Evolutionary conservation across 129 eudicot species (phyloP), one percentile per base, ranked within the genome.

Genomic region (Chrysanthemum seticuspe): DNA sequence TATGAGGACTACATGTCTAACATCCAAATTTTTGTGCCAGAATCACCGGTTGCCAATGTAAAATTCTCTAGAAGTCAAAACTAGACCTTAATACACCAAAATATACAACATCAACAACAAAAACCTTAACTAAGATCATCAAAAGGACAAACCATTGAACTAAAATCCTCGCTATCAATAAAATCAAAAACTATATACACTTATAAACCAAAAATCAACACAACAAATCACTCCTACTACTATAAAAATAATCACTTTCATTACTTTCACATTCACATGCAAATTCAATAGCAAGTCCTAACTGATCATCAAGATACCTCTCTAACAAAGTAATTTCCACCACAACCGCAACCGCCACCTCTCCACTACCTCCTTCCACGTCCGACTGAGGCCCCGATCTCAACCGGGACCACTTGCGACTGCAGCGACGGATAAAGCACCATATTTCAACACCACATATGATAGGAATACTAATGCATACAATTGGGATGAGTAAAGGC

Each of bases 231-330:
- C 74, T 59, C 64, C 78, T 11, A 58, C 16, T 13, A 49, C 61
- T 15, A 53, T 34, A 70, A 12, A 21, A 56, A 3, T 76, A 79
- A 51, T 61, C 69, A 69, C 12, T 60, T 62, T 69, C 76, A 53
- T 59, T 67, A 78, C 49, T 74, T 47, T 76, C 85, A 61, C 62
- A 77, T 56, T 76, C 90, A 64, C 74, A 74, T 15, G 68, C 78
- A 51, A 81, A 66, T 45, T 74, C 88, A 61, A 78, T 61, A 47
- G 83, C 91, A 45, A 86, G 88, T 44, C 64, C 68, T 71, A 86
- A 75, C 48, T 86, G 91, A 83, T 86, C 88, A 31, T 83, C 91
- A 66, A 83, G 73, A 56, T 86, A 86, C 68, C 91, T 78, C 72
- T 86, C 88, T 75, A 86, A 75, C 72, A 83, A 47, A 68, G 34